Conservation (phyloP, 116 monocot genomes). For the Iris pallida region DNA sequence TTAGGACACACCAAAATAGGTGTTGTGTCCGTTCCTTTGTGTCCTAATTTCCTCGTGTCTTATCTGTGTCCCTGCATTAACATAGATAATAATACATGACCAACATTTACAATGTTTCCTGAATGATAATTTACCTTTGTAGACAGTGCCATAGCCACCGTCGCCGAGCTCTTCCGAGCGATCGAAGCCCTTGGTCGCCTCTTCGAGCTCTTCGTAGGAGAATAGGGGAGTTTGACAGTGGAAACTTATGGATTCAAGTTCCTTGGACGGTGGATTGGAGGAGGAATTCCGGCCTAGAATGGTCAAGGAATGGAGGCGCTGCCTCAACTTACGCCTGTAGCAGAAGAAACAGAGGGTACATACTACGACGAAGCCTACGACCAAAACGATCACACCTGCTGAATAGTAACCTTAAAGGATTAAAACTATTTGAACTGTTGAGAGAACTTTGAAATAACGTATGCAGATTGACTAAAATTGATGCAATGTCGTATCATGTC, state of each 20-base stretch:
- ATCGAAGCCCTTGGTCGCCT: constrained; percentile 64
- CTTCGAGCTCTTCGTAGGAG: constrained; percentile 67
- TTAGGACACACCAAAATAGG: too few species aligned
- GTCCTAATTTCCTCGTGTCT: too few species aligned
- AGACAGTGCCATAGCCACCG: constrained; percentile 82
- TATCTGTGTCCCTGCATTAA: too few species aligned
- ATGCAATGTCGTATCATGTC: too few species aligned
- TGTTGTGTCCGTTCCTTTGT: too few species aligned
- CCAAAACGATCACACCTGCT: constrained; percentile 9
- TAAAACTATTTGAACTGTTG: background rate
- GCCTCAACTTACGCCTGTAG: constrained; percentile 6
- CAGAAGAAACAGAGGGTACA: constrained; percentile 1
- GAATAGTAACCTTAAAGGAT: background rate
- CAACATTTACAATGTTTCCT: too few species aligned
- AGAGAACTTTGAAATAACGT: too few species aligned
- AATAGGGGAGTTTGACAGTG: constrained; percentile 39
- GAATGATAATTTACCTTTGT: constrained; percentile 46
- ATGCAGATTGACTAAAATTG: too few species aligned
- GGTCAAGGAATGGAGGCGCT: constrained; percentile 11
- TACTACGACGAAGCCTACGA: background rate
- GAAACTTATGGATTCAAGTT: constrained; percentile 6
- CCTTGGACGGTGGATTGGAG: constrained; percentile 12
- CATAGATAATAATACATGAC: too few species aligned
- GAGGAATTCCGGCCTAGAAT: background rate
- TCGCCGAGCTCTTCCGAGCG: constrained; percentile 58